Conservation (phyloP, 345 rosid genomes). For the Linum tenue region DNA sequence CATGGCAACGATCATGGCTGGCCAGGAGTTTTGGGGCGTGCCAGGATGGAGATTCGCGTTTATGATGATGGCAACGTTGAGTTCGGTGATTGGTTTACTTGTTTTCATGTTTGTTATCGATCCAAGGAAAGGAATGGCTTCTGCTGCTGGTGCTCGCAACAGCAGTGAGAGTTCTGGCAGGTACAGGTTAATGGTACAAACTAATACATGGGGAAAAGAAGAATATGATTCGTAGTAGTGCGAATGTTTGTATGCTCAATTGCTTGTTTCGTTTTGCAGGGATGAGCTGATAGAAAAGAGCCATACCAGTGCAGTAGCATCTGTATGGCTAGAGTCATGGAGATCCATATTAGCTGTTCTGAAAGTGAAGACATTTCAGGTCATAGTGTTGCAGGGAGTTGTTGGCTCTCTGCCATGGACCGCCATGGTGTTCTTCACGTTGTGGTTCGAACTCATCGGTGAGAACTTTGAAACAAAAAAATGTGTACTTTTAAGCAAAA, state of each 20-base stretch:
- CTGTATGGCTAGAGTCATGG: conserved; percentile 71
- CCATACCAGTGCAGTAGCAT: conserved; percentile 23
- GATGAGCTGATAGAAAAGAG: conserved; percentile 43
- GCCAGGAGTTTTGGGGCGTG: conserved; percentile 52
- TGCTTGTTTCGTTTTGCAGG: conserved; percentile 30
- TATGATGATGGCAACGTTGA: conserved; percentile 72
- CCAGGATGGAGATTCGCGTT: conserved; percentile 97
- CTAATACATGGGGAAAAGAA: neutral
- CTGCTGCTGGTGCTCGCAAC: neutral
- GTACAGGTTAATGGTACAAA: conserved; percentile 15
- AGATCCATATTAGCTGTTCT: conserved; percentile 60
- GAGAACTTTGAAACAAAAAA: conserved; percentile 8
- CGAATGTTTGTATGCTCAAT: conserved; percentile 1
- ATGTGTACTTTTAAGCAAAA: neutral
- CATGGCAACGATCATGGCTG: conserved; percentile 90
- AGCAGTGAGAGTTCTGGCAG: conserved; percentile 21
- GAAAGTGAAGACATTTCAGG: conserved; percentile 70
- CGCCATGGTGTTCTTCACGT: conserved; percentile 88
- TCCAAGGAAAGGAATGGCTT: conserved; percentile 38
- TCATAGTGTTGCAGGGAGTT: conserved; percentile 82
- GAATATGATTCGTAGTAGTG: neutral
- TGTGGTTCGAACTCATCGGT: conserved; percentile 98
- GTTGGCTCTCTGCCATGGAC: conserved; percentile 93
- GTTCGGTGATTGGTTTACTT: conserved; percentile 64
- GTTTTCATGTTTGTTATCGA: conserved; percentile 66